Evolutionary conservation across 257 asterid species (phyloP).

Genomic region (Asclepias syriaca): DNA sequence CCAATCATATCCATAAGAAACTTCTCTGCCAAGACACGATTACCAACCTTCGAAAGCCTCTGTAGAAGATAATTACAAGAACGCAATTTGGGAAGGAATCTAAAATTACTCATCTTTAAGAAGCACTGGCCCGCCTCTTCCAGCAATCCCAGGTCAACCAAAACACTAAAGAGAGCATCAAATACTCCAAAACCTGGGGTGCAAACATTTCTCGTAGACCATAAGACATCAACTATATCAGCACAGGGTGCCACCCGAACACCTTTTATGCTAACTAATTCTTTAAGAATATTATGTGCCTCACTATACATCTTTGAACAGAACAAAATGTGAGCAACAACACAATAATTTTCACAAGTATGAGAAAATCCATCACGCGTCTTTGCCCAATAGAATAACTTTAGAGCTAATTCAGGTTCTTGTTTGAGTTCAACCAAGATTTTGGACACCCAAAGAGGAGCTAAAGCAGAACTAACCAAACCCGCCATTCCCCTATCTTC

Average conservation of each 20-base stretch:
- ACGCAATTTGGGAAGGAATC: conserved; percentile 58
- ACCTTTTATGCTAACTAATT: conserved; percentile 42
- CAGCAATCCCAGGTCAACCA: conserved; percentile 61
- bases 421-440: conserved; percentile 48
- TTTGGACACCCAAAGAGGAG: conserved; percentile 58
- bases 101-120: conserved; percentile 54
- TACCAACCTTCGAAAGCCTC: conserved; percentile 41
- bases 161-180: conserved; percentile 64
- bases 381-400: conserved; percentile 66
- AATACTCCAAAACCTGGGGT: conserved; percentile 72
- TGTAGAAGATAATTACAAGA: conserved; percentile 80
- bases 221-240: conserved; percentile 54
- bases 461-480: conserved; percentile 38
- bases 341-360: conserved; percentile 59
- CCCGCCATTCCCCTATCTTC: conserved; percentile 44
- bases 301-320: conserved; percentile 67
- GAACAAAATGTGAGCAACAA: conserved; percentile 77
- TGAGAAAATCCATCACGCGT: conserved; percentile 42
- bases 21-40: conserved; percentile 38
- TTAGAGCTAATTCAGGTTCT: conserved; percentile 73
- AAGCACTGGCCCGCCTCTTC: conserved; percentile 82
- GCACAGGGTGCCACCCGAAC: conserved; percentile 18
- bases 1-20: conserved; percentile 60
- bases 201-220: conserved; percentile 63
- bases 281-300: conserved; percentile 45